These are phyloP conservation scores for Shiraia bambusicola DNA, from an alignment of 2,329 filamentous ascomycete genomes.

Conservation along the genomic window DNA sequence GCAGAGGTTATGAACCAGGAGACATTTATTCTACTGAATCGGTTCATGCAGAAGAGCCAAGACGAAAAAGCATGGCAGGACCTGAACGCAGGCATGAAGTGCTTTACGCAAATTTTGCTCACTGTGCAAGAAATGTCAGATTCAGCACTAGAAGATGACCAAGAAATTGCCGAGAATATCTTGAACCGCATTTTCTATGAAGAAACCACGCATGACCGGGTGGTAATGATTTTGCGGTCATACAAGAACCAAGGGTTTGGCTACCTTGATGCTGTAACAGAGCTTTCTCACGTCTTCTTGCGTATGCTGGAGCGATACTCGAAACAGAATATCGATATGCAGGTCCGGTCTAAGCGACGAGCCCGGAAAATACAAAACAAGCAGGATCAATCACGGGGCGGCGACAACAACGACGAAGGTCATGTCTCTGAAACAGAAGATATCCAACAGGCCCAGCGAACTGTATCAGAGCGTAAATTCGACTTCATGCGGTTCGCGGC, in stretches of 20 bases:
- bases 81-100: conserved; percentile 83
- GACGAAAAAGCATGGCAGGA: conserved; percentile 88
- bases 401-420: conserved; percentile 59
- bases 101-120: conserved; percentile 89
- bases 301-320: conserved; percentile 91
- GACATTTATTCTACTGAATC: conserved; percentile 86
- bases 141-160: conserved; percentile 83
- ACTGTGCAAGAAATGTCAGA: conserved; percentile 91
- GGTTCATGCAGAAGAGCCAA: conserved; percentile 74
- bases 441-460: conserved; percentile 66
- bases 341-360: conserved; percentile 79
- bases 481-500: conserved; percentile 83
- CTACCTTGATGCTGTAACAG: conserved; percentile 88
- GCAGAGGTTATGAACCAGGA: conserved; percentile 91
- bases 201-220: conserved; percentile 85
- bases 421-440: conserved; percentile 64
- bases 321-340: conserved; percentile 91
- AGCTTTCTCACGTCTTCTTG: conserved; percentile 87
- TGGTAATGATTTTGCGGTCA: conserved; percentile 76
- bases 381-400: conserved; percentile 47
- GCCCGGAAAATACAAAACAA: conserved; percentile 73
- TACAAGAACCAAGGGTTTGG: conserved; percentile 94
- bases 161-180: conserved; percentile 97
- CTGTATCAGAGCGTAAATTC: conserved; percentile 83
- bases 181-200: conserved; percentile 98